Base-by-base conservation (phyloP, 495 filamentous ascomycete genomes). In the Penicillium steckii region DNA sequence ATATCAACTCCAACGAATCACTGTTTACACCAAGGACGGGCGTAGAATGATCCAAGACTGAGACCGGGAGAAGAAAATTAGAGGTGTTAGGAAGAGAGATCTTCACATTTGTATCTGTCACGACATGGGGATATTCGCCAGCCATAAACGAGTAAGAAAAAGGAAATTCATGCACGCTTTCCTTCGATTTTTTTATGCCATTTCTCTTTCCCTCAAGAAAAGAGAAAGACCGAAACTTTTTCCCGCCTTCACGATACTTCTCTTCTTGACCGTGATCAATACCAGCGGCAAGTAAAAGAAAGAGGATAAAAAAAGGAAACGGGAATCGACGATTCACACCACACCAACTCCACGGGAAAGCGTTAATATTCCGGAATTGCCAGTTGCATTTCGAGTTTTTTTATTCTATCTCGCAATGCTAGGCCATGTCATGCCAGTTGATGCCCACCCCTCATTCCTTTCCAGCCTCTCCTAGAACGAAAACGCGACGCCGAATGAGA, bases 151-250 rank as follows among this genome's bases (percentile, higher is more conserved):
- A 68, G 61, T 59, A 65, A 60, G 44, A 61, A 62, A 66, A 72
- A 69, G 65, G 65, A 73, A 73, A 72, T 74, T 70, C 68, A 74
- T 72, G 67, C 65, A 68, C 63, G 61, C 52, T 66, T 70, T 68
- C 64, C 60, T 62, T 63, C 60, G 35, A 45, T 64, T 69, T 62
- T 69, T 62, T 65, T 67, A 61, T 64, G 62, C 56, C 54, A 52
- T 57, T 60, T 59, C 59, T 46, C 38, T 47, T 48, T 45, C 44
- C 50, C 49, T 48, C 45, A 47, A 52, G 32, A 33, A 66, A 54
- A 52, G 53, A 57, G 46, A 44, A 55, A 60, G n/a, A 37, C 15
- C 51, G 51, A 55, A 56, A 60, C 52, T 57, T 60, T n/a, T 63
- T 60, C 55, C 48, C 46, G 49, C 29, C 41, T 35, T 49, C 48